Evolutionary conservation across 441 rosid species (phyloP).

Genomic region (Pelargonium cotyledonis): DNA sequence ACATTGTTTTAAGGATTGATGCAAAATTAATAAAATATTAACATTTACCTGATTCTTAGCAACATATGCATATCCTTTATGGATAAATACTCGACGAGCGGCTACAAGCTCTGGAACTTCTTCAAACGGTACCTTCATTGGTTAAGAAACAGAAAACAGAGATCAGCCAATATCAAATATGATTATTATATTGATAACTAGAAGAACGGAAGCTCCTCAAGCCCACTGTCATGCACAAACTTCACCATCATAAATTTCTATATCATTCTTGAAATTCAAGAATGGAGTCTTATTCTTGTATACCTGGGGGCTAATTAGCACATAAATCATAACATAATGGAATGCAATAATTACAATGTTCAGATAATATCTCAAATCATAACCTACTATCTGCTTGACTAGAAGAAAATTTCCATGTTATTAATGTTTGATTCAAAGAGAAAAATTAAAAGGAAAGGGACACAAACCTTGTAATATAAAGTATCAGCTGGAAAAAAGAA

Average conservation of each 20-base stretch:
- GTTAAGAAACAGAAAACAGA: slow-evolving; percentile 12
- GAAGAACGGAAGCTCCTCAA: slow-evolving; percentile 3
- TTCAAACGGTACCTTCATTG: slow-evolving; percentile 84
- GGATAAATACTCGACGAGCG: slow-evolving; percentile 61
- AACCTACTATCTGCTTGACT: not conserved
- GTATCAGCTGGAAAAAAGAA: slow-evolving; percentile 50
- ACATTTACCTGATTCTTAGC: slow-evolving; percentile 55
- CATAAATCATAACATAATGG: not conserved
- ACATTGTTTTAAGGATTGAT: not conserved
- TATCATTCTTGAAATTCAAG: slow-evolving; percentile 9
- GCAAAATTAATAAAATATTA: slow-evolving; percentile 2
- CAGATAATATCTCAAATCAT: not conserved
- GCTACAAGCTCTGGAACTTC: slow-evolving; percentile 96
- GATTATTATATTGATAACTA: not conserved
- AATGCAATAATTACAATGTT: not conserved
- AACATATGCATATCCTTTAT: slow-evolving; percentile 75
- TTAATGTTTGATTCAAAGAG: not conserved
- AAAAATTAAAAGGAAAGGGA: slow-evolving; percentile 10
- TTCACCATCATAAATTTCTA: not conserved
- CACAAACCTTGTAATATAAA: slow-evolving; percentile 65
- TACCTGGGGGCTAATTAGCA: not conserved
- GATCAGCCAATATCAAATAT: slow-evolving; percentile 13
- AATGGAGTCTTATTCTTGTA: not conserved
- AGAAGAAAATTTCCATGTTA: not conserved
- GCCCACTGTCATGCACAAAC: not conserved